Base-by-base conservation (phyloP, 371 early-diverging fungal genomes). In the Saksenaea vasiformis region DNA sequence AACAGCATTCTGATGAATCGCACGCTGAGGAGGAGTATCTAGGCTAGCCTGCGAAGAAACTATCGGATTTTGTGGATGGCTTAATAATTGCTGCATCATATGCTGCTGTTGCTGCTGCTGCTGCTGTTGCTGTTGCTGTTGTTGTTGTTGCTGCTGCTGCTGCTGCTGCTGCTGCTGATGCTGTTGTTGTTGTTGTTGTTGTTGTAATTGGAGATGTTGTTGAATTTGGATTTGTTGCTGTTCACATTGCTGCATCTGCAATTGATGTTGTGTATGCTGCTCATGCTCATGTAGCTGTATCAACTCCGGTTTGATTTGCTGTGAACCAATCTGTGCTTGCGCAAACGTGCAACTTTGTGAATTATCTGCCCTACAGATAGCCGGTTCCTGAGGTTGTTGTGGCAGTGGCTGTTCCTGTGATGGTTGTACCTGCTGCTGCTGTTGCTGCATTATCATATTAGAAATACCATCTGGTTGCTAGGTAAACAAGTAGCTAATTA, bases 171-270 rank as follows among this genome's bases (percentile, higher is more conserved):
- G 56, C 0, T 56, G 56, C 19, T 56, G 56, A 26, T 56, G 56
- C n/a, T 56, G 56, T 31, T 56, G 56, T 35, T 11, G n/a, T 56
- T 56, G 56, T 56, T 56, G 56, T 28, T 26, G 31, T 28, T 56
- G 56, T 56, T 56, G 56, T 28, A 26, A n/a, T 56, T 56, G 56
- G 15, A 5, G 22, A 24, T 56, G 56, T 10, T 28, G 56, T 26
- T 56, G 56, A 13, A 27, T 15, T 28, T 26, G 57, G 13, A 35
- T 31, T 57, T 57, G 57, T 17, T 57, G 57, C 17, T 57, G 57
- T 36, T 57, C 44, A 17, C 44, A 44, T 44, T 44, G 44, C 44
- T 44, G 44, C n/a, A 44, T 10, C 17, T 44, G 44, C 17, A 44
- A 22, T 15, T 44, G 44, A 22, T 44, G 44, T 17, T 44, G 44